Evolutionary conservation across 1,139 yeast genomes (phyloP).

Genomic region (Blastobotrys aristatus): DNA sequence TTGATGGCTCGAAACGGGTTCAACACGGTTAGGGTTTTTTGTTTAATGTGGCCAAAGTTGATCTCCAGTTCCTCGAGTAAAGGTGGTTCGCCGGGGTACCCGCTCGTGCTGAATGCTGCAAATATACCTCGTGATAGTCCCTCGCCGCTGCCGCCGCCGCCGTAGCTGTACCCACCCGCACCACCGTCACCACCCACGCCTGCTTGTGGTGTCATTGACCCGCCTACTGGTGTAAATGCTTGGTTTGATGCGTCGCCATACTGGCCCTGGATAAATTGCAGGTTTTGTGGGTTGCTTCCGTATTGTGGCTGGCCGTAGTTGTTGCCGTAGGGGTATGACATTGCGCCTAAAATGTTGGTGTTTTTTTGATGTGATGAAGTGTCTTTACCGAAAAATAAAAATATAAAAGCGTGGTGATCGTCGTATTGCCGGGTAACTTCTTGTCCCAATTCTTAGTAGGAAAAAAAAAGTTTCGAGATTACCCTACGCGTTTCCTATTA

Average conservation of each 20-base stretch:
- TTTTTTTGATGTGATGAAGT: background rate
- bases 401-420: too few species aligned
- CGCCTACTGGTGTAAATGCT: conserved; percentile 17
- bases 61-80: conserved; percentile 89
- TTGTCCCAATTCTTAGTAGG: too few species aligned
- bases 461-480: too few species aligned
- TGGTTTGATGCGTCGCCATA: conserved; percentile 17
- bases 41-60: conserved; percentile 80
- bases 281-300: conserved; percentile 21
- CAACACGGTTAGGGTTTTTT: conserved; percentile 79
- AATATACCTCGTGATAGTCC: conserved; percentile 68
- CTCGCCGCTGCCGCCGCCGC: conserved; percentile 35
- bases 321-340: conserved; percentile 21
- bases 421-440: too few species aligned
- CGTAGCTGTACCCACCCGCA: conserved; percentile 21
- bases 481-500: too few species aligned
- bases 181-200: background rate
- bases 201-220: conserved; percentile 23
- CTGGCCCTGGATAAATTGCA: conserved; percentile 34
- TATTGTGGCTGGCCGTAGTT: conserved; percentile 16
- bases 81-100: conserved; percentile 93
- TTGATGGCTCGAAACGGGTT: conserved; percentile 64
- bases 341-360: background rate
- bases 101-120: conserved; percentile 91
- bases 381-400: background rate